Evolutionary conservation across 306 rosid genomes (phyloP), one percentile per base, ranked within the genome.

Genomic region (Ziziphus jujuba): DNA sequence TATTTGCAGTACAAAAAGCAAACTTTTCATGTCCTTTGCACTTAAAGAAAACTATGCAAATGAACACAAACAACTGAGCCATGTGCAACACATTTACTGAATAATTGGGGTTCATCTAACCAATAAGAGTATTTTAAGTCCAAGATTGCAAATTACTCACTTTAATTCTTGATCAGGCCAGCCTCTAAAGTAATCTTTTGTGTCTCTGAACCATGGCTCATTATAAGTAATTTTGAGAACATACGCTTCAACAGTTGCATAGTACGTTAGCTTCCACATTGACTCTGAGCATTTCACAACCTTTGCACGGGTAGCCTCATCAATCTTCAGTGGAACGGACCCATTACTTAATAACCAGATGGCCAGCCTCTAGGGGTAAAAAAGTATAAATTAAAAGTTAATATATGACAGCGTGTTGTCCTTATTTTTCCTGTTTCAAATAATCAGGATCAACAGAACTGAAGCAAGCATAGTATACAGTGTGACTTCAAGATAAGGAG

Each of bases 121-220:
- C 16, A 35, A 35, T 35, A 59, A 56, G 8, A 25, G 60, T 4
- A 48, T 56, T 23, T 25, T 23, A 62, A 45, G 59, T 56, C 61
- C 70, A 55, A 71, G 51, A 31, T 23, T 63, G 55, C 36, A 45
- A 80, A 68, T 72, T 70, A 79, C 96, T 87, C 71, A 90, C 97
- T 76, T 82, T 69, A 95, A 71, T 79, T 90, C 95, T 62, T 88
- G 96, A 80, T 90, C 79, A 58, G 99, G 99, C 96, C 96, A 95
- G 77, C 88, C 96, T 73, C 61, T 77, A 65, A 90, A 85, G 83
- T 68, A 88, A 74, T 85, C 82, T 7, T 78, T 82, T 7, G 86
- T 56, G 79, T 90, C 82, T 68, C 63, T 82, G 74, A 90, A 83
- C 97, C 97, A 95, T 55, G 97, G 96, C 78, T 95, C 96, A 4